These are phyloP conservation scores for Myxozyma udenii DNA, from an alignment of 805 yeast species.

Conservation along the genomic window DNA sequence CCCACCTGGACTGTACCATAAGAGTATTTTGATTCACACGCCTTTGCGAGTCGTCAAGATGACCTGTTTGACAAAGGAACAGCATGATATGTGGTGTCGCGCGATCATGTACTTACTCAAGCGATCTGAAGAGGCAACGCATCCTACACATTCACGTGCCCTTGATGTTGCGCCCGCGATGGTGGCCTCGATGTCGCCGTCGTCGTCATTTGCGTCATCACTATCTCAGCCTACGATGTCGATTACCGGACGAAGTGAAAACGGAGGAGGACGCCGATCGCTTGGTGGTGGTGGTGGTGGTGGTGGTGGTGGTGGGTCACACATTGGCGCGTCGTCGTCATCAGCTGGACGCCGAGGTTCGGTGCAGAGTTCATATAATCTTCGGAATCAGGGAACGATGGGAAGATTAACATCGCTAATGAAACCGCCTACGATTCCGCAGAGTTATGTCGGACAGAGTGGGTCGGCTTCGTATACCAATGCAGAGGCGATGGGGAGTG, in stretches of 20 bases:
- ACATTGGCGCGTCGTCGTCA: no score
- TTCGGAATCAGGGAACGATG: constrained; percentile 15
- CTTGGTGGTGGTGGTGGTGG: background rate
- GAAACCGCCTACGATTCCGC: constrained; percentile 6
- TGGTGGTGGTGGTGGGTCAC: no score
- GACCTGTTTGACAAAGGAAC: constrained; percentile 81
- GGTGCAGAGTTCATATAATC: background rate
- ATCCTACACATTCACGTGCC: background rate
- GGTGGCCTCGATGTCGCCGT: background rate
- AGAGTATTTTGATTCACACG: constrained; percentile 74
- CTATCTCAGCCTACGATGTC: background rate
- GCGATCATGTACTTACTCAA: constrained; percentile 64
- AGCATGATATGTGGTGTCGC: constrained; percentile 89
- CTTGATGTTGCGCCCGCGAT: background rate
- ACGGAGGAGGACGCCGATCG: background rate
- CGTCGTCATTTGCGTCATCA: background rate
- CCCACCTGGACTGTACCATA: constrained; percentile 84
- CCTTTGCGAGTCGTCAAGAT: constrained; percentile 64
- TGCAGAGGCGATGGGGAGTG: constrained; percentile 7
- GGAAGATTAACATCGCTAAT: constrained; percentile 14
- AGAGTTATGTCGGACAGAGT: background rate
- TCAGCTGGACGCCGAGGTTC: constrained; percentile 1
- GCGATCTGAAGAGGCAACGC: constrained; percentile 23
- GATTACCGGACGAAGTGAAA: background rate
- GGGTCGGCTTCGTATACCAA: constrained; percentile 1